A percentile compares a stretch with the other conserved stretches of the same genome.
Evolutionary conservation across 2,329 filamentous ascomycete species (phyloP).

Genomic region (Trichoderma sp.): DNA sequence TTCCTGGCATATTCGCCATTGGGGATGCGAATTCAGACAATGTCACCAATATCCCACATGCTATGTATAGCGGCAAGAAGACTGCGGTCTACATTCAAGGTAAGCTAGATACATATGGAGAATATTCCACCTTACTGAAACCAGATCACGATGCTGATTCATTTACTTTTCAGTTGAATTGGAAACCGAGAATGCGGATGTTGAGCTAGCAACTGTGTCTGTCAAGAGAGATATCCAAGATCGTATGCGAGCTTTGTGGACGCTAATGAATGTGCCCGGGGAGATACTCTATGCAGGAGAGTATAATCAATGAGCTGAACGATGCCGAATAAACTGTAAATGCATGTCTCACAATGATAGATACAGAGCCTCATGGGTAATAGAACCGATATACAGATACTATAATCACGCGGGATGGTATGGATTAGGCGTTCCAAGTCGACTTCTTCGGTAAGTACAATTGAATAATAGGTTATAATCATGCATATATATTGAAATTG

Average conservation of each 20-base stretch:
- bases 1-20: conserved; percentile 54
- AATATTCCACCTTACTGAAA: background rate
- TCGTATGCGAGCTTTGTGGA: conserved; percentile 43
- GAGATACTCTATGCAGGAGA: conserved; percentile 47
- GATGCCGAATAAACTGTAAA: background rate
- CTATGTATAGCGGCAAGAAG: conserved; percentile 57
- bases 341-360: background rate
- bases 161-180: conserved; percentile 35
- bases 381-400: background rate
- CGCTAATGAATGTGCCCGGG: conserved; percentile 40
- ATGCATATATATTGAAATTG: background rate
- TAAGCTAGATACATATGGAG: conserved; percentile 39
- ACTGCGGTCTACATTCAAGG: conserved; percentile 56
- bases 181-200: conserved; percentile 38
- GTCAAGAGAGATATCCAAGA: conserved; percentile 28
- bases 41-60: conserved; percentile 59
- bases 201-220: conserved; percentile 32
- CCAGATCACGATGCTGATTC: background rate
- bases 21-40: conserved; percentile 60
- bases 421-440: background rate
- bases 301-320: conserved; percentile 30
- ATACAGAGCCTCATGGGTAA: background rate
- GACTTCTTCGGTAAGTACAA: background rate
- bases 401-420: background rate
- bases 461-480: background rate